Percentiles rank a stretch among this genome's conserved stretches.
These are phyloP conservation scores for Scedosporium aurantiacum DNA, from an alignment of 2,329 filamentous ascomycete genomes.

Conservation along the genomic window DNA sequence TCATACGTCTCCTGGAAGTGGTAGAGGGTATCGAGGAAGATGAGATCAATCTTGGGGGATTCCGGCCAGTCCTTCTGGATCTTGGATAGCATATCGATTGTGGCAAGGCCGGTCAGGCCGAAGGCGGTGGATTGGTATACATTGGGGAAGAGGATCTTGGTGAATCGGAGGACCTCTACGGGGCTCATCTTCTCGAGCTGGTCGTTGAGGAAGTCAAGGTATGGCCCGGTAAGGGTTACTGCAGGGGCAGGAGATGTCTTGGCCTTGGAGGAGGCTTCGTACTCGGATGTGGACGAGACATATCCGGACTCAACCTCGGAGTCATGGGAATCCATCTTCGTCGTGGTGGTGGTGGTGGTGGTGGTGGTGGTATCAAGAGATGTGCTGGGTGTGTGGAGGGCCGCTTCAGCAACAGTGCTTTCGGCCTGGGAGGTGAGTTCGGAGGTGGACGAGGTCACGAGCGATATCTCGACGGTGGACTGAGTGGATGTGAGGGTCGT, in stretches of 20 bases:
- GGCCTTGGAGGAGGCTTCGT: conserved; percentile 20
- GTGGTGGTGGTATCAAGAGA: conserved; percentile 10
- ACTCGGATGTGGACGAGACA: conserved; percentile 42
- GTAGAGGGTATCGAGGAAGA: conserved; percentile 78
- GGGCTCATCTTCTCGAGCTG: conserved; percentile 82
- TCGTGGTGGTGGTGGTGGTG: conserved; percentile 25
- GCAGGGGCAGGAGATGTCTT: conserved; percentile 33
- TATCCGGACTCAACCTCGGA: conserved; percentile 70
- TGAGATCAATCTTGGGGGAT: conserved; percentile 49
- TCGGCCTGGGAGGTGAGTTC: neutral
- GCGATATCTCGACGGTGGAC: neutral
- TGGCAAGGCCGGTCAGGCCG: conserved; percentile 69
- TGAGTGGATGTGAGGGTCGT: neutral
- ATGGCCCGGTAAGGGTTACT: conserved; percentile 77
- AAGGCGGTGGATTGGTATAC: conserved; percentile 83
- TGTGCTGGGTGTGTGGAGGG: conserved; percentile 7
- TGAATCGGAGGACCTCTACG: conserved; percentile 86
- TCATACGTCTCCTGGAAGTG: conserved; percentile 70
- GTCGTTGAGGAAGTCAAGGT: conserved; percentile 82
- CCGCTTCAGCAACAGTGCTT: neutral
- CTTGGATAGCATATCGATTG: conserved; percentile 76
- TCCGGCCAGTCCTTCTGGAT: conserved; percentile 53
- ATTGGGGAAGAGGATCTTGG: conserved; percentile 78
- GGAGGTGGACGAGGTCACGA: neutral
- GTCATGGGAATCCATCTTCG: conserved; percentile 25